Evolutionary conservation across 192 early-diverging fungal genomes (phyloP), one percentile per base, ranked within the genome.

Genomic region (Coemansia sp.): DNA sequence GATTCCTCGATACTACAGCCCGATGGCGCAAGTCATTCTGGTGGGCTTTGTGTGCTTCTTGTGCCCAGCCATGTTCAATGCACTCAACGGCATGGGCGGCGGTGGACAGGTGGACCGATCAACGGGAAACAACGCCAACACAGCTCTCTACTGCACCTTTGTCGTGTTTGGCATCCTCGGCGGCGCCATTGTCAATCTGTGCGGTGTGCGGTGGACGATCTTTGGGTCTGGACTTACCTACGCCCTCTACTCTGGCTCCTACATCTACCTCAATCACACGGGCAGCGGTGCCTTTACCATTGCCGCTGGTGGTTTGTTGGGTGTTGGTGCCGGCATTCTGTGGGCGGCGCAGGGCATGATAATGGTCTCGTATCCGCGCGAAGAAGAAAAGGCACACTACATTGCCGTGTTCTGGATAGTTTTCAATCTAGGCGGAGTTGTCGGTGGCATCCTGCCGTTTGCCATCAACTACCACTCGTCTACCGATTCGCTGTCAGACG

Each of bases 331-430:
- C 8, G 90, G 88, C 62, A 82, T 93, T 60, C 66, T 89, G 40
- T 84, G 84, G 81, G 85, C 89, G 8, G 86, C 87, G n/a, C 87
- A 88, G 61, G 85, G 89, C 39, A 84, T 86, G 68, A 89, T 93
- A 63, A 89, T 91, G 86, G 82, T 91, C 63, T 86, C 92, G 44
- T 92, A 94, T 72, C 90, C 92, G 24, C 65, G 69, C 21, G 90
- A 92, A 64, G 61, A 83, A n/a, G 82, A 88, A 34, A 92, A 92
- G 82, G 90, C 88, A 24, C 83, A 83, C 56, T 90, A 80, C 76
- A 90, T 94, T 56, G 85, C 85, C 34, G 83, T 87, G 46, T 94
- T 94, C 83, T 94, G 92, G 92, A 84, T 86, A 59, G 85, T 92
- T 42, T 93, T 91, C 80, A 89, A 89, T 73, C 71, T 86, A 53